Conservation (phyloP, 2,329 filamentous ascomycete genomes). For the Paecilomyces variotii region DNA sequence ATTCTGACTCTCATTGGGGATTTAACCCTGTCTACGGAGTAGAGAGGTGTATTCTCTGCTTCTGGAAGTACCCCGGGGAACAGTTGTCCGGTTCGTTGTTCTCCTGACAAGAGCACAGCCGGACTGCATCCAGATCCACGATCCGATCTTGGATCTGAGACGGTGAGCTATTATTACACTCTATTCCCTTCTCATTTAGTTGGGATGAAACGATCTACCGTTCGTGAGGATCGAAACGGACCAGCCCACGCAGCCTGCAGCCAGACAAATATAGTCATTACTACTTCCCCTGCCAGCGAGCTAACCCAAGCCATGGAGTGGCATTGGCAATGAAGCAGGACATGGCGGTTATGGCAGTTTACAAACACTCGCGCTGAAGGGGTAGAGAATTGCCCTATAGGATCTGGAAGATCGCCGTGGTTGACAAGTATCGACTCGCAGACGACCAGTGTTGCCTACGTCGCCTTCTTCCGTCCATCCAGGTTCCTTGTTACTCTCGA, state of each 20-base stretch:
- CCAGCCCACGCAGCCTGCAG: not conserved
- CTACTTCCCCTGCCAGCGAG: not conserved
- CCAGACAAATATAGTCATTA: not conserved
- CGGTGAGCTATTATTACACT: too few relatives aligned
- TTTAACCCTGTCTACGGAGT: too few relatives aligned
- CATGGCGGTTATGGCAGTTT: not conserved
- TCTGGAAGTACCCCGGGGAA: too few relatives aligned
- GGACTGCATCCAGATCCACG: too few relatives aligned
- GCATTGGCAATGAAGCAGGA: not conserved
- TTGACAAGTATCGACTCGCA: not conserved
- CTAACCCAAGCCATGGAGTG: not conserved
- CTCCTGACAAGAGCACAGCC: too few relatives aligned
- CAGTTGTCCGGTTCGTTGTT: too few relatives aligned
- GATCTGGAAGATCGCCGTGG: not conserved
- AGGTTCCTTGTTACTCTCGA: not conserved
- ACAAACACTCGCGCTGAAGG: not conserved
- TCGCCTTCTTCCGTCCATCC: not conserved
- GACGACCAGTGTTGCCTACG: not conserved
- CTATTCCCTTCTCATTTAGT: not conserved
- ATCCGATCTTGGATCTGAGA: too few relatives aligned
- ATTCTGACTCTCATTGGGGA: too few relatives aligned
- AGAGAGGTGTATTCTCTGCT: too few relatives aligned
- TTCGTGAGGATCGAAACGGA: not conserved
- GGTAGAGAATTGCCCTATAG: not conserved
- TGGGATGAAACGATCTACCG: not conserved